Conservation (phyloP, 225 moss, liverwort and hornwort species). For the Takakia lepidozioides region DNA sequence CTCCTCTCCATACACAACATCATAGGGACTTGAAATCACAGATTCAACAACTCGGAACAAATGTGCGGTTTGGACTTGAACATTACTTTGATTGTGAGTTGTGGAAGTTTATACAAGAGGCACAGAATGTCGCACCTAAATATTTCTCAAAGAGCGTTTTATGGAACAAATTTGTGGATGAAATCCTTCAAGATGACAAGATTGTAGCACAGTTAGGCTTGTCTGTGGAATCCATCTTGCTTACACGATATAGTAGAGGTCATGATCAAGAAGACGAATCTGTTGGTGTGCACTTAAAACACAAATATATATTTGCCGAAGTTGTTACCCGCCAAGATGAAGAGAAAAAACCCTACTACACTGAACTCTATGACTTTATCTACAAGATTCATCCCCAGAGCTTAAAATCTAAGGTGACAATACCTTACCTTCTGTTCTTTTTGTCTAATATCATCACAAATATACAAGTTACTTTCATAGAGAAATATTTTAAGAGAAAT, state of each 20-base stretch:
- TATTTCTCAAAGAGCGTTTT: conserved; percentile 7
- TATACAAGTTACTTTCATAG: too few species aligned
- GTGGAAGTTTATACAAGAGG: conserved; percentile 27
- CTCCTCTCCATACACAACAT: conserved; percentile 12
- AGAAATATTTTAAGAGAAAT: too few species aligned
- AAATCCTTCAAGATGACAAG: conserved; percentile 15
- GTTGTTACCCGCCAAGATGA: conserved; percentile 16
- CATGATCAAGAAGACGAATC: conserved; percentile 4
- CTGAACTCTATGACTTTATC: conserved; percentile 26
- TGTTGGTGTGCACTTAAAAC: conserved; percentile 4
- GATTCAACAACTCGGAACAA: conserved; percentile 3
- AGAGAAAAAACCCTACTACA: conserved; percentile 11
- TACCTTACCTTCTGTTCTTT: too few species aligned
- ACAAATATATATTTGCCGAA: conserved; percentile 31
- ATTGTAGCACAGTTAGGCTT: conserved; percentile 13
- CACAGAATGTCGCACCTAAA: conserved; percentile 7
- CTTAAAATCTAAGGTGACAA: conserved; percentile 20
- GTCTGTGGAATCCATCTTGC: conserved; percentile 19
- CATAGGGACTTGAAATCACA: conserved; percentile 4
- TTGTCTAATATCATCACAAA: too few species aligned
- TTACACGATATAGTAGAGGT: conserved; percentile 13
- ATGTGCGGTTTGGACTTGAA: conserved; percentile 8
- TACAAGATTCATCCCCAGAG: conserved; percentile 14
- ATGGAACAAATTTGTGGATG: conserved; percentile 42
- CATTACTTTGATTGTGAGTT: conserved; percentile 10